Evolutionary conservation across 768 basidiomycete species (phyloP).

Genomic region (Roridomyces roridus): DNA sequence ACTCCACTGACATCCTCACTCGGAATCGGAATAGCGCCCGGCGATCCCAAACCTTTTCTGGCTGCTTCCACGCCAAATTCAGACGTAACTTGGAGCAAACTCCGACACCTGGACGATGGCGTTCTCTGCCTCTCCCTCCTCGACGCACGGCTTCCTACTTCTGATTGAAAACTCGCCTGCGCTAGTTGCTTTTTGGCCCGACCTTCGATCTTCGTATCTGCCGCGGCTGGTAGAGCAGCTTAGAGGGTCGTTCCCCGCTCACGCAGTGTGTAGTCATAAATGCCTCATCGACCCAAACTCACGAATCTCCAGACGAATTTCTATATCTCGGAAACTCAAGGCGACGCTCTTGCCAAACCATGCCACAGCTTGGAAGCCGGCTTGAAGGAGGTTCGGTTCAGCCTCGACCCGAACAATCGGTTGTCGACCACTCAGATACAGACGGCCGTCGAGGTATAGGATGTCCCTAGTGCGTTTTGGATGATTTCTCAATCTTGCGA

Average conservation of each 20-base stretch:
- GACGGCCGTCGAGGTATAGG: constrained; percentile 51
- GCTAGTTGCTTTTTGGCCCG: constrained; percentile 52
- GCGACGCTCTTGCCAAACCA: constrained; percentile 46
- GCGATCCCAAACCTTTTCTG: too few relatives aligned
- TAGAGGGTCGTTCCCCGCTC: constrained; percentile 35
- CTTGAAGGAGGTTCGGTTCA: constrained; percentile 49
- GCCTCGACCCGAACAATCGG: constrained; percentile 46
- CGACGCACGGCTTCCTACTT: constrained; percentile 43
- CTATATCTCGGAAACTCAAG: constrained; percentile 53
- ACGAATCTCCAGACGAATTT: constrained; percentile 41
- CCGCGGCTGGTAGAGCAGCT: constrained; percentile 48
- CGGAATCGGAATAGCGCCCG: too few relatives aligned
- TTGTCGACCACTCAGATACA: constrained; percentile 51
- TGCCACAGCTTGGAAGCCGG: constrained; percentile 45
- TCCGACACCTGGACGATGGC: constrained; percentile 5
- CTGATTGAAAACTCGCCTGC: constrained; percentile 62
- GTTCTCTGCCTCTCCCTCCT: neutral
- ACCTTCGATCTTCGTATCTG: constrained; percentile 55
- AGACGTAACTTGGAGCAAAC: neutral
- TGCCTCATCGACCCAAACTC: neutral
- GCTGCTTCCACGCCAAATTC: too few relatives aligned
- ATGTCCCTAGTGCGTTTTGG: neutral
- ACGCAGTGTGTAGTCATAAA: constrained; percentile 43
- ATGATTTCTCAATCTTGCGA: neutral
- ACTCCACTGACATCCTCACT: too few relatives aligned